Evolutionary conservation across 2,329 filamentous ascomycete species (phyloP), one percentile per base, ranked within the genome.

Genomic region (Graphilbum ipis-grandicollis): DNA sequence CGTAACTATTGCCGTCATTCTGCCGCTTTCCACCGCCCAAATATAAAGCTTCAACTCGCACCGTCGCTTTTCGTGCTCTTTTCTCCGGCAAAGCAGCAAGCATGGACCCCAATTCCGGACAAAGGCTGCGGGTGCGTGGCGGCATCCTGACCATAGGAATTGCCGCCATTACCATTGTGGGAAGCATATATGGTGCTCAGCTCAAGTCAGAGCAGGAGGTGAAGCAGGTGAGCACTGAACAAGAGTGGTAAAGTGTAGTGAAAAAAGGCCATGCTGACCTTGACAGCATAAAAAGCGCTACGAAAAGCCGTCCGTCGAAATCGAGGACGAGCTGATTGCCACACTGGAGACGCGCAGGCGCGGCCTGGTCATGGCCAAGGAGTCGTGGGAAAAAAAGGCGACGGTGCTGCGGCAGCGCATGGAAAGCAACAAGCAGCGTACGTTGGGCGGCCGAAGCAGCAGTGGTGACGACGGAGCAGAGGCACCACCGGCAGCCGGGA

Each of bases 141-240:
- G 37, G 41, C 38, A 43, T 44, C 39, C 23, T 44, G 17, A 44
- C 43, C 3, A 46, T 41, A 19, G 45, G 43, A 25, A 48, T 55
- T 9, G 46, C 51, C 10, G 47, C 48, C 37, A 45, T 52, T 33
- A 52, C 48, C 25, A 44, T 50, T 29, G 46, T 46, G 2, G 54
- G 54, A 36, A 48, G 48, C 5, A 41, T 53, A 19, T 53, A 50
- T 39, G 54, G 54, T 26, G 54, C 54, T 5, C 46, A 47, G 4
- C 44, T 57, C 30, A 56, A 56, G 47, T 45, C 43, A 25, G 46
- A 46, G 30, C 40, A 46, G 13, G 48, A 56, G 37, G 40, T 36
- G 3, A 40, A 38, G 14, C 22, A 41, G 38, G 43, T 42, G n/a
- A 9, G 38, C 28, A 15, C 21, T 10, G 21, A 23, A 10, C 6